These are phyloP conservation scores for Ambrosiella beaveri DNA, from an alignment of 2,329 filamentous ascomycete species.

Conservation along the genomic window DNA sequence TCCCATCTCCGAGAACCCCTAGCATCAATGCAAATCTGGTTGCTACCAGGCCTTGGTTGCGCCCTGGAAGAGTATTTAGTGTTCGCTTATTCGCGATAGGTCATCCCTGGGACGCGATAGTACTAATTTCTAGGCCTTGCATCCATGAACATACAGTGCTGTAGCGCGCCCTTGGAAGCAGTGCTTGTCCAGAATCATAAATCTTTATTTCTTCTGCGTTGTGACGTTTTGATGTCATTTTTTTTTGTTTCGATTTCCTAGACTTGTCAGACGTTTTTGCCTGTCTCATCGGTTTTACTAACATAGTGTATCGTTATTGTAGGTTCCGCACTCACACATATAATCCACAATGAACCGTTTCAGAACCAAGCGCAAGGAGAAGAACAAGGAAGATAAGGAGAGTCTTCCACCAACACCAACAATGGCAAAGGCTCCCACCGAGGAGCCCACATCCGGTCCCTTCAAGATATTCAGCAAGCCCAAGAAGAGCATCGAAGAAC, in stretches of 20 bases:
- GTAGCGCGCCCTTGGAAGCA: neutral
- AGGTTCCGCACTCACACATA: neutral
- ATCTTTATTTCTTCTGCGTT: neutral
- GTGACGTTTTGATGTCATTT: neutral
- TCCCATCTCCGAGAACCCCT: too few relatives aligned
- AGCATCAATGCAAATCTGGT: neutral
- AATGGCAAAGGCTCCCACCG: slow-evolving; percentile 30
- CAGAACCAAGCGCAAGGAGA: slow-evolving; percentile 52
- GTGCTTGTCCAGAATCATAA: neutral
- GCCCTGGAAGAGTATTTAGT: neutral
- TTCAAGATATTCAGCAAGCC: slow-evolving; percentile 39
- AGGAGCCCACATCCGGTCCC: slow-evolving; percentile 30
- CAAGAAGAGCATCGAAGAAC: slow-evolving; percentile 37
- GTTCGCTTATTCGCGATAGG: neutral
- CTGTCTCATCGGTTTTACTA: neutral
- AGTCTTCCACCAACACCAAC: slow-evolving; percentile 14
- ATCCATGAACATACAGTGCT: neutral
- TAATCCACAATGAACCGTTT: slow-evolving; percentile 53
- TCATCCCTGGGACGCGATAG: neutral
- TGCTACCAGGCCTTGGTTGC: neutral
- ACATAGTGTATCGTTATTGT: neutral
- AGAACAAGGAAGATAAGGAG: slow-evolving; percentile 36
- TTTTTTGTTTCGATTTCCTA: neutral
- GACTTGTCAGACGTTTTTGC: neutral
- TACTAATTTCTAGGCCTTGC: neutral